Conservation (phyloP, 345 rosid genomes). For the Arabis alpina region DNA sequence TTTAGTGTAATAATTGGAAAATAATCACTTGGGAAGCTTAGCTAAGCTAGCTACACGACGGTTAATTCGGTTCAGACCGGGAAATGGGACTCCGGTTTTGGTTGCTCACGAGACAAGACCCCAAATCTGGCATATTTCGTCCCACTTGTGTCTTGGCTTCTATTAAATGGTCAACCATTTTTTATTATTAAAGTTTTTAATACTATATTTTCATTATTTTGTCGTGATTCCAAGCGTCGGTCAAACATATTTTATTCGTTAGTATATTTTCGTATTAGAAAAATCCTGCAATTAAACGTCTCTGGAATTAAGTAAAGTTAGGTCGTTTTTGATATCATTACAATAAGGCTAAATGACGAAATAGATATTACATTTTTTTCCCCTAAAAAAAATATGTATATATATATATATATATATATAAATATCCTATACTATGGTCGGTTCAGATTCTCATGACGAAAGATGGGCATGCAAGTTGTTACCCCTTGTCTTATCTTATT, state of each 20-base stretch:
- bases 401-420: conserved; percentile 11
- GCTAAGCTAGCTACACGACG: conserved; percentile 32
- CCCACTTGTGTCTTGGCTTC: conserved; percentile 33
- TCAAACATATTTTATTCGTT: conserved; percentile 40
- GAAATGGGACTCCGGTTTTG: conserved; percentile 31
- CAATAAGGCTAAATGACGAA: conserved; percentile 28
- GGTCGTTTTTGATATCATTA: conserved; percentile 29
- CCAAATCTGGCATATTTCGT: conserved; percentile 34
- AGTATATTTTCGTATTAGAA: conserved; percentile 8
- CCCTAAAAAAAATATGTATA: neutral
- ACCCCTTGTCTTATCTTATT: conserved; percentile 34
- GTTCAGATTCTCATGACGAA: conserved; percentile 43
- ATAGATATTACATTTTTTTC: conserved; percentile 1
- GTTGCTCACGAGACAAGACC: conserved; percentile 40
- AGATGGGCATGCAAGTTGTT: conserved; percentile 45
- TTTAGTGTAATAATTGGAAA: conserved; percentile 19
- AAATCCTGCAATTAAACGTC: conserved; percentile 21
- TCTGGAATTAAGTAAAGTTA: conserved; percentile 38
- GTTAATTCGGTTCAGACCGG: conserved; percentile 43
- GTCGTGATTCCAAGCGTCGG: conserved; percentile 34
- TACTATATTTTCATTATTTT: neutral
- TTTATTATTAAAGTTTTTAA: conserved; percentile 8
- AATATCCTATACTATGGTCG: conserved; percentile 30
- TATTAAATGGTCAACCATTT: conserved; percentile 44
- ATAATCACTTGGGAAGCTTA: conserved; percentile 15